Base-by-base conservation (phyloP, 139 green algal genomes). In the Coccomyxa sp. region DNA sequence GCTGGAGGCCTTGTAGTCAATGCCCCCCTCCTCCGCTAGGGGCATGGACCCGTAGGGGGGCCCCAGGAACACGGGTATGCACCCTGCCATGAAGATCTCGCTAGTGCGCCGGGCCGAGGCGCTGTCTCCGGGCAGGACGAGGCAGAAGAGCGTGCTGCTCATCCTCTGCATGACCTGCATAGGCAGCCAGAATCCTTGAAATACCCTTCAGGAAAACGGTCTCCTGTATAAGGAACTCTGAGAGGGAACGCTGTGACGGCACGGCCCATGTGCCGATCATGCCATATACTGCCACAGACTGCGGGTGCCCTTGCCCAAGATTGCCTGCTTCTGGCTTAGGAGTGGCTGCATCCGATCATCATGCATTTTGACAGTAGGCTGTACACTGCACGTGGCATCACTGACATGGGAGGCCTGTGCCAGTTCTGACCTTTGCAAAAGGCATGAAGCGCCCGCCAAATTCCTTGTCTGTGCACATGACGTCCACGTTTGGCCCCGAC, bases 41-140 rank as follows among this genome's bases (percentile, higher is more conserved):
- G 71, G 71, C 71, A 76, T 76, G 71, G 71, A 68, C 38, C 40
- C 22, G 71, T 39, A 76, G 39, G 71, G 71, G 22, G 71, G 38
- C 38, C 71, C 71, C 39, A 76, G 38, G 39, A 76, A 76, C 1
- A 76, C 71, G 39, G 71, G 71, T 8, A 76, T 58, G 71, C 71
- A 76, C 18, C 71, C 71, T 1, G 71, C 71, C 39, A 76, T 55
- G 71, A 76, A 55, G 39, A 58, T 58, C 71, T 76, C 71, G 6
- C 31, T 34, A 37, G 40, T 35, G 12, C 71, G 71, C 38, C 71
- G 37, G 16, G 38, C 40, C 31, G 38, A 39, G 6, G 39, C 31
- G 16, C 38, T 36, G 8, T 76, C 71, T 9, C 71, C 71, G 16
- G 71, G 71, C 71, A 76, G 39, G 38, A 76, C 39, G 18, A 76